Conservation (phyloP, 1,139 yeast species). For the Schwanniomyces etchellsii region DNA sequence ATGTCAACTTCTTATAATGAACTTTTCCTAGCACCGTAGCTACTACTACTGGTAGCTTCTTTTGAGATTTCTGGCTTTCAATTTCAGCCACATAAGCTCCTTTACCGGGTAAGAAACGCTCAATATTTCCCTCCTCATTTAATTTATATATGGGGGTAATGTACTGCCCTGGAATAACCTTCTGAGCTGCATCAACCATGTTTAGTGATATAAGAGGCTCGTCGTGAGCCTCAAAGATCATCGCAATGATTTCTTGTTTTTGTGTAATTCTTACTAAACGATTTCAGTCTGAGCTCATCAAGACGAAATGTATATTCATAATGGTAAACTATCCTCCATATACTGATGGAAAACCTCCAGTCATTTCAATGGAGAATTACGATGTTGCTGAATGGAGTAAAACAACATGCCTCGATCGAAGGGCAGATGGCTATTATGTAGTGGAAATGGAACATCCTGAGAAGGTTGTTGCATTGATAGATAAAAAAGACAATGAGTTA, state of each 20-base stretch:
- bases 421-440: slow-evolving; percentile 31
- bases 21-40: slow-evolving; percentile 68
- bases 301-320: background rate
- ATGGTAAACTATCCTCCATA: slow-evolving; percentile 35
- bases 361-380: slow-evolving; percentile 37
- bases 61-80: slow-evolving; percentile 15
- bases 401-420: slow-evolving; percentile 44
- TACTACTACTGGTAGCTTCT: slow-evolving; percentile 44
- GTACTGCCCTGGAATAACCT: slow-evolving; percentile 76
- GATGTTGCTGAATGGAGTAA: slow-evolving; percentile 51
- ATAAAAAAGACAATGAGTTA: slow-evolving; percentile 26
- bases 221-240: background rate
- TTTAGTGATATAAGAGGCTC: background rate
- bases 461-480: slow-evolving; percentile 37
- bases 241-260: background rate
- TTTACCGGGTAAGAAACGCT: slow-evolving; percentile 27
- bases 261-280: background rate
- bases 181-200: slow-evolving; percentile 3
- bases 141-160: slow-evolving; percentile 31
- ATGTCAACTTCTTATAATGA: slow-evolving; percentile 18
- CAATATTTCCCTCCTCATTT: slow-evolving; percentile 15
- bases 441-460: slow-evolving; percentile 44
- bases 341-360: slow-evolving; percentile 45
- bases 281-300: background rate
- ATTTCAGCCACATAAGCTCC: slow-evolving; percentile 34